These are phyloP conservation scores for Ophiostoma populinum DNA, from an alignment of 2,329 filamentous ascomycete genomes.

Conservation along the genomic window DNA sequence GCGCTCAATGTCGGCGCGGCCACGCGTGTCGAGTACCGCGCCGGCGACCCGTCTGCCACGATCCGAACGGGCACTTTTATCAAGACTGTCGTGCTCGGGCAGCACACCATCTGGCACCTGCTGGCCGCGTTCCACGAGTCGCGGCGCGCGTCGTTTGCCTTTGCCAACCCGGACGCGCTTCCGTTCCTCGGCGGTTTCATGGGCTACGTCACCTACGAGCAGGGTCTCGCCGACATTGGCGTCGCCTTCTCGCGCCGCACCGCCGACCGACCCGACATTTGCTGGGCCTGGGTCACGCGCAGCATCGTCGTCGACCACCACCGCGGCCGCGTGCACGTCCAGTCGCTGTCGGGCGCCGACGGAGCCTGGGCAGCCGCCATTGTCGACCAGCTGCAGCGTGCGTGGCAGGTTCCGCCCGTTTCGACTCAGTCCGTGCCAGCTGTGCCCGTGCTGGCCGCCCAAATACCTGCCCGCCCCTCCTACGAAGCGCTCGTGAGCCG, in stretches of 20 bases:
- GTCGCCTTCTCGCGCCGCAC: constrained; percentile 21
- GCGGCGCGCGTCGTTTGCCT: neutral
- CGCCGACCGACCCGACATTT: constrained; percentile 47
- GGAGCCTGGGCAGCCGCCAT: constrained; percentile 27
- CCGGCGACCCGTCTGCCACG: constrained; percentile 26
- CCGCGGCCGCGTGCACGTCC: constrained; percentile 43
- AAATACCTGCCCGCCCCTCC: constrained; percentile 23
- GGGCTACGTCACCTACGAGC: constrained; percentile 73
- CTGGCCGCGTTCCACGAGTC: constrained; percentile 27
- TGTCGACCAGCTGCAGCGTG: constrained; percentile 15
- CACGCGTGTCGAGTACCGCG: constrained; percentile 38
- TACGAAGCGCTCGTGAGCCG: constrained; percentile 51
- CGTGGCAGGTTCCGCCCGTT: too few species aligned
- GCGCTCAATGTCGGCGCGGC: constrained; percentile 44
- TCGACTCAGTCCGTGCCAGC: too few species aligned
- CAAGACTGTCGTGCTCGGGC: constrained; percentile 12
- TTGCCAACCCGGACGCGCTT: constrained; percentile 9
- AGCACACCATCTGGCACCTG: constrained; percentile 30
- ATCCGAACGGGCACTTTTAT: constrained; percentile 8
- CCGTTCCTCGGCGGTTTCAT: constrained; percentile 74
- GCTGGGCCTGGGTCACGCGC: constrained; percentile 57
- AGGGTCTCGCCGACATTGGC: constrained; percentile 47
- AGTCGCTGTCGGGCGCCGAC: constrained; percentile 32
- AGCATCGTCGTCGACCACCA: constrained; percentile 65
- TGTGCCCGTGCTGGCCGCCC: constrained; percentile 14